Evolutionary conservation across 2,329 filamentous ascomycete species (phyloP).

Genomic region (Fusarium pseudocircinatum): DNA sequence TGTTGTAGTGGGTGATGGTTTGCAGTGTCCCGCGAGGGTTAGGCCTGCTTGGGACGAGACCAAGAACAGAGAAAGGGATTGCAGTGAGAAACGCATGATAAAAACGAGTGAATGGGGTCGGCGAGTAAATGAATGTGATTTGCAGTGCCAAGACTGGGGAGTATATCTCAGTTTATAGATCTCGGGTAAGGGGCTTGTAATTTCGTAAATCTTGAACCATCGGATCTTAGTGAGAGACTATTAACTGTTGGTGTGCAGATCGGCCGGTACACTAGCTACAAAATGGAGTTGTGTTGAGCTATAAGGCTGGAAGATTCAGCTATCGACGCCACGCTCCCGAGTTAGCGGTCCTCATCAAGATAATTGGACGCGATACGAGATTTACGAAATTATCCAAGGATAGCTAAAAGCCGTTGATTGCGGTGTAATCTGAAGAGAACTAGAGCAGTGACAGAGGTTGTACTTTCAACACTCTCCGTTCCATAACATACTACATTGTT

Average conservation of each 20-base stretch:
- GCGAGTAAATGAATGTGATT: not conserved
- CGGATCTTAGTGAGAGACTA: not conserved
- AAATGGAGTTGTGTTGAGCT: not conserved
- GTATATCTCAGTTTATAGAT: not conserved
- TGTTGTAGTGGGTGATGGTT: not conserved
- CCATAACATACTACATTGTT: rapidly evolving
- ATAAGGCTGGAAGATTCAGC: not conserved
- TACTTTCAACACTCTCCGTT: too few species aligned
- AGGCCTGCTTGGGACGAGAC: not conserved
- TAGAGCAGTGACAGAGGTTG: not conserved
- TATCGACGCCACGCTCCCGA: not conserved
- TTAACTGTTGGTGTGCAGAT: too few species aligned
- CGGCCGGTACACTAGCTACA: not conserved
- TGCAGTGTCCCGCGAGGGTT: not conserved
- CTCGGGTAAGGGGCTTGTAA: not conserved
- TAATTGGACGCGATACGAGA: not conserved
- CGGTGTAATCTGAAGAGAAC: too few species aligned
- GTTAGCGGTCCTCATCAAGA: rapidly evolving
- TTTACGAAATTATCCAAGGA: not conserved
- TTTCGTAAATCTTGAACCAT: not conserved
- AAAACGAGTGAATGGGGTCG: too few species aligned
- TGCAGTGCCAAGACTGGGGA: not conserved
- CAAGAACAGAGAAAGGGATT: rapidly evolving
- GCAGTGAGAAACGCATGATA: rapidly evolving
- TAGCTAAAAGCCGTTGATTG: too few species aligned